phyloP scores from a whole-genome alignment of 495 filamentous ascomycete genomes.

The Penicillium paradoxum region DNA sequence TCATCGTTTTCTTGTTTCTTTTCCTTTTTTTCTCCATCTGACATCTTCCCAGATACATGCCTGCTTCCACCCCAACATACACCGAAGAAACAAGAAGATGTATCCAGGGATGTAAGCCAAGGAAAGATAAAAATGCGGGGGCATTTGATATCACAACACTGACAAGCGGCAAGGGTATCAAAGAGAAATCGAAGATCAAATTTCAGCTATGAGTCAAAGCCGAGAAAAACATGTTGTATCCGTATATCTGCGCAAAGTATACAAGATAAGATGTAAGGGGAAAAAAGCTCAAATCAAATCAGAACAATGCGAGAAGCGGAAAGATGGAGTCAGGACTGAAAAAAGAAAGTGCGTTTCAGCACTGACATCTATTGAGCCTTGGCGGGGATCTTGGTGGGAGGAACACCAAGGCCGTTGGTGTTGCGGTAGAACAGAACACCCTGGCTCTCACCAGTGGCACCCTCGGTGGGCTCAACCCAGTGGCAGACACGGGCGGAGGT shows the following conservation, averaged over 20 bases:
- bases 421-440: conserved; percentile 55
- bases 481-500: conserved; percentile 49
- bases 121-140: neutral
- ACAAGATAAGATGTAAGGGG: neutral
- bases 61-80: neutral
- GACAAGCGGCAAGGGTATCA: neutral
- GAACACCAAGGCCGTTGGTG: conserved; percentile 66
- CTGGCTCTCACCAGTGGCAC: conserved; percentile 50
- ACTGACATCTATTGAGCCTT: conserved; percentile 17
- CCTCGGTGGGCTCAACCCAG: conserved; percentile 61
- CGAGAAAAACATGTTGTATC: neutral
- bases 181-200: neutral
- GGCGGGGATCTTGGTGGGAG: conserved; percentile 49
- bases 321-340: neutral
- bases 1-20: neutral
- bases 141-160: neutral
- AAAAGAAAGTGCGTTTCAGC: neutral
- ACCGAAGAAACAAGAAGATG: neutral
- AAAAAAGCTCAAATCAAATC: neutral
- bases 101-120: too few species aligned
- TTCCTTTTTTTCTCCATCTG: neutral
- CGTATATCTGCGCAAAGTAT: neutral
- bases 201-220: neutral
- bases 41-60: neutral
- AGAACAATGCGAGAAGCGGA: neutral